Percentiles rank a stretch among this genome's conserved stretches.
Conservation (phyloP, 257 asterid genomes). For the Solanum medicagineum region DNA sequence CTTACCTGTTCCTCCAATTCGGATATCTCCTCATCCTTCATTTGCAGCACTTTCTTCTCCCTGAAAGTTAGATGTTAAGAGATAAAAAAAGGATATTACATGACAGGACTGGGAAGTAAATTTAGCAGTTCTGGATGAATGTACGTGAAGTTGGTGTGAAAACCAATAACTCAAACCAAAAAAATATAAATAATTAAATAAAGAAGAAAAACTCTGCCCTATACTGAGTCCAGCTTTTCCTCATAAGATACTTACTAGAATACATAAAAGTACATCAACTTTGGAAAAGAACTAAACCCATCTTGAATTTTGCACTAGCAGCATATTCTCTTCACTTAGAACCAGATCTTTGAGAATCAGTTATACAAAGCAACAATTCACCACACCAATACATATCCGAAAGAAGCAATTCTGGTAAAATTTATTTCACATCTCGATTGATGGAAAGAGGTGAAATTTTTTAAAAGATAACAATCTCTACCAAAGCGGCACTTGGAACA, state of each 20-base stretch:
- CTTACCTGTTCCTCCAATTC: constrained; percentile 80
- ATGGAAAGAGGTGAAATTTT: background rate
- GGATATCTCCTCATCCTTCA: constrained; percentile 47
- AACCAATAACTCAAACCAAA: too few relatives aligned
- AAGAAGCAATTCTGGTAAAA: background rate
- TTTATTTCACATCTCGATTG: background rate
- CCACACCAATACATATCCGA: background rate
- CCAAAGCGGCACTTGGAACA: background rate
- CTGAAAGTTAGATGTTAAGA: constrained; percentile 15
- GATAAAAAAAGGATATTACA: background rate
- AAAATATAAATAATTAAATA: too few relatives aligned
- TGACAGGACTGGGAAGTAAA: background rate
- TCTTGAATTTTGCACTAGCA: background rate
- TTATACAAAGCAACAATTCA: background rate
- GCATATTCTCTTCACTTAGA: background rate
- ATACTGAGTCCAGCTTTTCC: background rate
- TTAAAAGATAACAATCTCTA: background rate
- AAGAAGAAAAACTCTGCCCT: background rate
- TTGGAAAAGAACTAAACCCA: background rate
- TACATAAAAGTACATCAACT: background rate
- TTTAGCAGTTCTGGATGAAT: background rate
- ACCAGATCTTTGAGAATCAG: background rate
- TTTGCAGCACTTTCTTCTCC: constrained; percentile 33
- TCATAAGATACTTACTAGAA: background rate
- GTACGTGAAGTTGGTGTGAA: background rate